These are phyloP conservation scores for Colletotrichum paranaense DNA, from an alignment of 2,329 filamentous ascomycete genomes.

Conservation along the genomic window DNA sequence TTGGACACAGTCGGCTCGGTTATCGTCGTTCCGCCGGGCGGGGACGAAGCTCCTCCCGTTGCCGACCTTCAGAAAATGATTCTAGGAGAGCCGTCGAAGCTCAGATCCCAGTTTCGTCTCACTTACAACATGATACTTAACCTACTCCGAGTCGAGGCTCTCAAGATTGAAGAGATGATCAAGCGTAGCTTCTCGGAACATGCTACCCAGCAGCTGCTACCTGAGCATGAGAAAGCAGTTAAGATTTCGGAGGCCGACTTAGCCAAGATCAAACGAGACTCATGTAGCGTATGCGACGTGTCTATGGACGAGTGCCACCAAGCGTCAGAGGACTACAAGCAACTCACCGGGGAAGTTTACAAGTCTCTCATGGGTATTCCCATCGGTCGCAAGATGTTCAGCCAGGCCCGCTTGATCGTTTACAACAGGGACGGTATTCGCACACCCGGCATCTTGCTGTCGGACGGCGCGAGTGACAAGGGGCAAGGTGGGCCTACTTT, in stretches of 20 bases:
- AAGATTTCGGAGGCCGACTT: conserved; percentile 92
- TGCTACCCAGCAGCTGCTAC: conserved; percentile 91
- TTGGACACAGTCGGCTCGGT: conserved; percentile 93
- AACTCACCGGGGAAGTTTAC: conserved; percentile 85
- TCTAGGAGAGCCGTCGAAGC: conserved; percentile 91
- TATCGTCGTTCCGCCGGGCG: conserved; percentile 87
- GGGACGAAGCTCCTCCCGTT: conserved; percentile 89
- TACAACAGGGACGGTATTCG: conserved; percentile 88
- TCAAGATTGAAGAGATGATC: conserved; percentile 99
- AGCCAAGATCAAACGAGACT: conserved; percentile 87
- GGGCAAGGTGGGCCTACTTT: conserved; percentile 71
- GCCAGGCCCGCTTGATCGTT: conserved; percentile 80
- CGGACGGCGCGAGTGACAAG: conserved; percentile 78
- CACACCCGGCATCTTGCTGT: conserved; percentile 82
- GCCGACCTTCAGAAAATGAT: conserved; percentile 92
- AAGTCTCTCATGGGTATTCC: conserved; percentile 81
- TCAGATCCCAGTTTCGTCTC: conserved; percentile 93
- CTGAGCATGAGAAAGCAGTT: conserved; percentile 95
- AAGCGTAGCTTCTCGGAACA: conserved; percentile 99
- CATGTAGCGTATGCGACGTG: conserved; percentile 83
- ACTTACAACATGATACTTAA: conserved; percentile 99
- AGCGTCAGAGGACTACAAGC: conserved; percentile 82
- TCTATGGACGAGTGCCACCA: conserved; percentile 85
- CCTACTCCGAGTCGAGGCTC: conserved; percentile 89
- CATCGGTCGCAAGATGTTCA: conserved; percentile 83